phyloP scores from a whole-genome alignment of 1,284 basidiomycete genomes.

The Heterobasidion annosum region DNA sequence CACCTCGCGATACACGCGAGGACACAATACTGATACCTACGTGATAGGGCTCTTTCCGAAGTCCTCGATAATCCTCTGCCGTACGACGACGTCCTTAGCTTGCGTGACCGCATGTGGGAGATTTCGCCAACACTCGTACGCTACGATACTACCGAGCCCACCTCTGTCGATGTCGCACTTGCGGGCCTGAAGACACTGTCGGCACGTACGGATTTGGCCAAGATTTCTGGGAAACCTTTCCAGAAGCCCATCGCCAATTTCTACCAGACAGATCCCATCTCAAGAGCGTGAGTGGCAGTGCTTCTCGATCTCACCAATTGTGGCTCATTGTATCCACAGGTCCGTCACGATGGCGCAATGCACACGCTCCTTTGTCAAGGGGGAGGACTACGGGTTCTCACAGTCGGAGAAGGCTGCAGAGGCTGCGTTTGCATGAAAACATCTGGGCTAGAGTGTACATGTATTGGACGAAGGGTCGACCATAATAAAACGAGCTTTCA shows the following conservation, averaged over 20 bases:
- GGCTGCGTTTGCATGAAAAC: slow-evolving; percentile 35
- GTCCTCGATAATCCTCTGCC: slow-evolving; percentile 73
- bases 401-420: slow-evolving; percentile 26
- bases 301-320: background rate
- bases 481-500: background rate
- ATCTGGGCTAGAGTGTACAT: background rate
- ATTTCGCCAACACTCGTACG: slow-evolving; percentile 87
- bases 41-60: slow-evolving; percentile 80
- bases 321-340: slow-evolving; percentile 25
- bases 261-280: slow-evolving; percentile 91
- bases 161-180: slow-evolving; percentile 62
- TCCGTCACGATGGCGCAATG: slow-evolving; percentile 86
- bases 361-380: slow-evolving; percentile 67
- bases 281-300: slow-evolving; percentile 58
- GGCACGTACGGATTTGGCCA: slow-evolving; percentile 40
- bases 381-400: slow-evolving; percentile 40
- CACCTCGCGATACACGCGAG: background rate
- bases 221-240: slow-evolving; percentile 57
- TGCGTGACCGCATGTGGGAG: slow-evolving; percentile 97
- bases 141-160: slow-evolving; percentile 81
- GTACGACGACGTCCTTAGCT: slow-evolving; percentile 83
- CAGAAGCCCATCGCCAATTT: slow-evolving; percentile 87
- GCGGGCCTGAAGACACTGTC: slow-evolving; percentile 62
- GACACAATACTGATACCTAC: background rate
- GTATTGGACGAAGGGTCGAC: background rate